Evolutionary conservation across 1,284 basidiomycete species (phyloP).

Genomic region (Grifola frondosa): DNA sequence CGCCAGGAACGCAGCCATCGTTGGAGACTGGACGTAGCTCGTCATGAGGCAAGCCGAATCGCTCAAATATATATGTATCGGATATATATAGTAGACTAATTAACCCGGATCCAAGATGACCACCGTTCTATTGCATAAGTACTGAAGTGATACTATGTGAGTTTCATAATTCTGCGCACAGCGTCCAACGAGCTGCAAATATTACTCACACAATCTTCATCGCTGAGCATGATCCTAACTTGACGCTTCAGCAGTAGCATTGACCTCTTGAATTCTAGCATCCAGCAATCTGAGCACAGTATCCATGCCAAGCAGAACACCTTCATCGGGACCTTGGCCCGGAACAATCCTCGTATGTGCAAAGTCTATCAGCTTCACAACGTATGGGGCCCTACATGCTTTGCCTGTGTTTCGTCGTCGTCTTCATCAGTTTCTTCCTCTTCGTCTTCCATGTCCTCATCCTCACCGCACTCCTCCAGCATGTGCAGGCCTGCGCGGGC

Average conservation of each 20-base stretch:
- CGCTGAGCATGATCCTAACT: no score
- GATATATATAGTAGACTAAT: no score
- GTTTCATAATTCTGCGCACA: no score
- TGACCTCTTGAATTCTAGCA: slow-evolving; percentile 43
- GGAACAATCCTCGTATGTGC: slow-evolving; percentile 78
- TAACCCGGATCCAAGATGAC: no score
- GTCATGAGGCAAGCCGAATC: no score
- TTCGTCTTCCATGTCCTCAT: slow-evolving; percentile 31
- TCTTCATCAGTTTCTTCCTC: slow-evolving; percentile 37
- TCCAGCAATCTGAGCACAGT: slow-evolving; percentile 63
- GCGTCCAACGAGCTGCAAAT: no score
- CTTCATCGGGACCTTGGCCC: slow-evolving; percentile 78
- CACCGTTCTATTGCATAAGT: no score
- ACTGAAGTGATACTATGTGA: no score
- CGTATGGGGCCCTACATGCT: slow-evolving; percentile 52
- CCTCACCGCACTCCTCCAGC: slow-evolving; percentile 33
- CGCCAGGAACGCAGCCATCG: no score
- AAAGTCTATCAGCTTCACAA: slow-evolving; percentile 89
- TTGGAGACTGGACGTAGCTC: no score
- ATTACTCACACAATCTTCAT: no score
- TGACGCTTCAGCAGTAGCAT: slow-evolving; percentile 2
- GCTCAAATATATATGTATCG: no score
- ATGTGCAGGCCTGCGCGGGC: slow-evolving; percentile 40
- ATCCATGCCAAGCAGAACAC: slow-evolving; percentile 72
- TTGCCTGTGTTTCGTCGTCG: slow-evolving; percentile 33